Evolutionary conservation across 306 rosid genomes (phyloP).

Genomic region (Canavalia gladiata): DNA sequence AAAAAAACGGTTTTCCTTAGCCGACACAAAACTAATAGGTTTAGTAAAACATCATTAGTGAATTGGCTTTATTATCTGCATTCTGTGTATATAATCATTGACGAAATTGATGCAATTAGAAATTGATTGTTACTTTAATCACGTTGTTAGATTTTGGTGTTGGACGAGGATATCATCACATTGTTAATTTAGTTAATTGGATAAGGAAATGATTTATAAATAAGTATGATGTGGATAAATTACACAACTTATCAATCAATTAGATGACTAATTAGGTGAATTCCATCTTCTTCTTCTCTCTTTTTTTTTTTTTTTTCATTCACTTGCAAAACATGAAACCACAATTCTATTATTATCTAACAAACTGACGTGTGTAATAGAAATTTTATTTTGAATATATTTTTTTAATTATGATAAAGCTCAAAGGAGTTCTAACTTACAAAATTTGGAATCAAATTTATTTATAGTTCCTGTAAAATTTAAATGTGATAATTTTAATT

Average conservation of each 20-base stretch:
- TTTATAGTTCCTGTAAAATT: too few species aligned
- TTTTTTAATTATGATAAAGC: too few species aligned
- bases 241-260: neutral
- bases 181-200: neutral
- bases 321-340: neutral
- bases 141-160: conserved; percentile 26
- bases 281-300: neutral
- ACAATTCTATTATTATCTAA: too few species aligned
- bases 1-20: neutral
- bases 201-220: neutral
- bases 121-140: conserved; percentile 9
- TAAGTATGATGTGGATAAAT: neutral
- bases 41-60: neutral
- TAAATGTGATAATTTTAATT: too few species aligned
- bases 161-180: neutral
- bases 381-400: neutral
- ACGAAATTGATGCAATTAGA: neutral
- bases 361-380: neutral
- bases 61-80: too few species aligned
- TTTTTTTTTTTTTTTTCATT: neutral
- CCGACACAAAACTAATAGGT: conserved; percentile 3
- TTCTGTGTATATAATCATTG: neutral
- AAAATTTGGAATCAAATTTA: too few species aligned
- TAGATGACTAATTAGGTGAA: neutral
- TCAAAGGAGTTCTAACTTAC: too few species aligned